These are phyloP conservation scores for Ottelia alismoides DNA, from an alignment of 106 monocot species.

Conservation along the genomic window DNA sequence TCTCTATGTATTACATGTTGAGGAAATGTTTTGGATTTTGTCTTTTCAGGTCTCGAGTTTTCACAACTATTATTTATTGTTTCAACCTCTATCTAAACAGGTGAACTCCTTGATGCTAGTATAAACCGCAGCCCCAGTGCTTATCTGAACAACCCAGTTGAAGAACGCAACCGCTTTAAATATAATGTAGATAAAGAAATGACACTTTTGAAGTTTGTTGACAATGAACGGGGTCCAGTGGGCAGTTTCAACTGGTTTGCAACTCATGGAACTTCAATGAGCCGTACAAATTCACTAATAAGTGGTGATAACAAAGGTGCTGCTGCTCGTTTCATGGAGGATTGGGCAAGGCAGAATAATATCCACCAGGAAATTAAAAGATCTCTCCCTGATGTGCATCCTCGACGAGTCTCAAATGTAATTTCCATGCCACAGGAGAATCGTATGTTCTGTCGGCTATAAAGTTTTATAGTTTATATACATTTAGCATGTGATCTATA, in stretches of 20 bases:
- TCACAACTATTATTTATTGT: too few relatives aligned
- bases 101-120: slow-evolving; percentile 78
- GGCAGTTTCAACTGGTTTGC: slow-evolving; percentile 97
- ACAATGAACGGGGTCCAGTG: slow-evolving; percentile 61
- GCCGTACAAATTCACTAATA: slow-evolving; percentile 70
- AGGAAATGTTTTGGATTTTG: too few relatives aligned
- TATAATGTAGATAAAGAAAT: slow-evolving; percentile 76
- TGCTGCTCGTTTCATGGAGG: slow-evolving; percentile 93
- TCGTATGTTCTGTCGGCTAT: slow-evolving; percentile 17
- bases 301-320: slow-evolving; percentile 98
- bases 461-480: too few relatives aligned
- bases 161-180: slow-evolving; percentile 45
- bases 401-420: slow-evolving; percentile 48
- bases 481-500: too few relatives aligned
- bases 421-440: slow-evolving; percentile 37
- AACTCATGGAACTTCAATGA: slow-evolving; percentile 96
- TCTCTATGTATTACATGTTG: too few relatives aligned
- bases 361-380: slow-evolving; percentile 12
- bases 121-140: slow-evolving; percentile 90
- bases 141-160: slow-evolving; percentile 69
- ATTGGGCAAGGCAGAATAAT: slow-evolving; percentile 55
- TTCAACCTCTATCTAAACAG: too few relatives aligned
- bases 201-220: slow-evolving; percentile 89
- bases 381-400: slow-evolving; percentile 10
- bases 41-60: too few relatives aligned